Evolutionary conservation across 2,329 filamentous ascomycete species (phyloP), one percentile per base, ranked within the genome.

Genomic region (Alternaria ethzedia): DNA sequence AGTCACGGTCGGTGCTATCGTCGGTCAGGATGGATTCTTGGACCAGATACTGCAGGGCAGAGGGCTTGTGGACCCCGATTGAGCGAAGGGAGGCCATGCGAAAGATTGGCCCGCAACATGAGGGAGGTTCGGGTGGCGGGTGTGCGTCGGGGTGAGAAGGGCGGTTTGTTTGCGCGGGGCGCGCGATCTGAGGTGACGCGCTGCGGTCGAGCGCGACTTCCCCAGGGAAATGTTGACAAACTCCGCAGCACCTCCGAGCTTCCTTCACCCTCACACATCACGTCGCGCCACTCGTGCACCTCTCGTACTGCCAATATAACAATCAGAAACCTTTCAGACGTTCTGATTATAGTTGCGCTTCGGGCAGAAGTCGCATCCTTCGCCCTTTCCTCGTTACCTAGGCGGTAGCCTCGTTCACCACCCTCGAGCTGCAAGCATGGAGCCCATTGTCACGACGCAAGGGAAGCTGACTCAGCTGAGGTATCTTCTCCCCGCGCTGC

Each of bases 41-140:
- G 70, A 97, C 87, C 68, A 97, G 89, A 83, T 96, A 93, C 66
- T 88, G 89, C 68, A 98, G 86, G 68, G 91, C 94, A 65, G 91
- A 88, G 64, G 96, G 94, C 82, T 91, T 90, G 84, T 98, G 95
- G 76, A 97, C 86, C 80, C 96, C 96, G 75, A 97, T 87, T 69
- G 95, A 97, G 80, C 89, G 92, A 82, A 97, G 89, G 78, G 91
- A 90, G 72, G 95, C 95, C 96, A 99, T 99, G 63, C 66, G 63
- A 66, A 70, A 57, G 63, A 65, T 66, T 58, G 66, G 60, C 63
- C 61, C 57, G 73, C 70, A 72, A 75, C 78, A 80, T 80, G 72
- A 70, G 70, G 72, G 69, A 59, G 46, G 56, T 41, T 63, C 3
- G 49, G 49, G 20, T 36, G 5, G 21, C 30, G 49, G n/a, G 49